These are phyloP conservation scores for Williopsis jadinii DNA, from an alignment of 1,139 yeast species.

Conservation along the genomic window DNA sequence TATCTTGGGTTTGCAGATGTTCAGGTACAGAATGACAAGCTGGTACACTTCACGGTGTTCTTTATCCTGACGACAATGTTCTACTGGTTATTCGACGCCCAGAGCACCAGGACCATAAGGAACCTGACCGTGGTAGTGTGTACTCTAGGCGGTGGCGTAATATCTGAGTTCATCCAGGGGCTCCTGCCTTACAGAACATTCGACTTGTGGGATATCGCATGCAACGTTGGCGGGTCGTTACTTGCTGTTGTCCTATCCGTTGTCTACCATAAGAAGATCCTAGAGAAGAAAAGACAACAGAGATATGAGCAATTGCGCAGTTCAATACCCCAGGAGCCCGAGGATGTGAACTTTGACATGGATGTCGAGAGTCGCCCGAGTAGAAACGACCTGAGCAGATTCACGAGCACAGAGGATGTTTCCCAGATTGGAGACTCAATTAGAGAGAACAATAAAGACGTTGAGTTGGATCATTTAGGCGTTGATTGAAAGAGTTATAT, in stretches of 20 bases:
- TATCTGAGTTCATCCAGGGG: constrained; percentile 45
- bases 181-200: constrained; percentile 39
- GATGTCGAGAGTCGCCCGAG: constrained; percentile 15
- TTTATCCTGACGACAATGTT: constrained; percentile 42
- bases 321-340: constrained; percentile 20
- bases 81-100: constrained; percentile 36
- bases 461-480: constrained; percentile 13
- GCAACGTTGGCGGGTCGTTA: constrained; percentile 31
- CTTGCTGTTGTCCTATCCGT: constrained; percentile 17
- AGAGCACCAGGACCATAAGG: constrained; percentile 28
- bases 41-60: constrained; percentile 43
- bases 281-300: constrained; percentile 16
- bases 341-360: constrained; percentile 25
- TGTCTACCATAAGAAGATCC: constrained; percentile 14
- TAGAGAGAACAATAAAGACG: not conserved
- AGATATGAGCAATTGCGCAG: constrained; percentile 20
- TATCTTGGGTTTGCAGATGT: constrained; percentile 40
- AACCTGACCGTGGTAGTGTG: constrained; percentile 36
- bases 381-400: constrained; percentile 19
- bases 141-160: constrained; percentile 38
- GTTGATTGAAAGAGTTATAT: constrained; percentile 12
- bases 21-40: constrained; percentile 42
- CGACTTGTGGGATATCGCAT: constrained; percentile 41
- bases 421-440: constrained; percentile 4
- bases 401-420: constrained; percentile 19